phyloP scores from a whole-genome alignment of 345 rosid species.

The Hibiscus tridactylites region DNA sequence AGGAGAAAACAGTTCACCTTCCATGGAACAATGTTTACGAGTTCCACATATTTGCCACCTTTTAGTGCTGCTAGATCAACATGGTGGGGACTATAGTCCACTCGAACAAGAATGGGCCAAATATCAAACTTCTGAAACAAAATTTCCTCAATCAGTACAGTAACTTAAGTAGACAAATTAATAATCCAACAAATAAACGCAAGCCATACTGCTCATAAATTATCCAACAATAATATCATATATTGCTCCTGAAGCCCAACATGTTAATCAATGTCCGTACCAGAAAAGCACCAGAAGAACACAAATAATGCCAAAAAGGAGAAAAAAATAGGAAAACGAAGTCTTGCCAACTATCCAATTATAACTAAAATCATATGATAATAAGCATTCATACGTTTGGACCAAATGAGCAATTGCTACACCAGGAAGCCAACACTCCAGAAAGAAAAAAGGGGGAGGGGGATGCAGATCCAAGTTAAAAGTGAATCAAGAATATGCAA shows the following conservation, averaged over 20 bases:
- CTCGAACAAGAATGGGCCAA: constrained; percentile 70
- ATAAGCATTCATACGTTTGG: background rate
- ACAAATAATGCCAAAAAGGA: background rate
- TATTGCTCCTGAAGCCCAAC: background rate
- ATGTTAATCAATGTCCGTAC: constrained; percentile 5
- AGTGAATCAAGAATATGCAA: background rate
- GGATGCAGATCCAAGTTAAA: background rate
- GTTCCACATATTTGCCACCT: constrained; percentile 87
- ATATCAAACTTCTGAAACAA: constrained; percentile 76
- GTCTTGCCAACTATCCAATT: background rate
- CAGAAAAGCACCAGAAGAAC: background rate
- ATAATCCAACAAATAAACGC: background rate
- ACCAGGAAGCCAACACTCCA: background rate
- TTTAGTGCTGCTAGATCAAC: constrained; percentile 88
- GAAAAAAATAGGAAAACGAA: background rate
- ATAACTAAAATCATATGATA: background rate
- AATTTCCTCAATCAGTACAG: constrained; percentile 26
- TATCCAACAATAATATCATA: background rate
- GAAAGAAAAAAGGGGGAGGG: background rate
- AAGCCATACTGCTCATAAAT: background rate
- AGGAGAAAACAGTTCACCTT: constrained; percentile 44
- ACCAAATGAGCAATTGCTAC: background rate
- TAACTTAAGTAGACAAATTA: constrained; percentile 1
- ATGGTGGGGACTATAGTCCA: constrained; percentile 78
- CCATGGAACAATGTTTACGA: constrained; percentile 89